Evolutionary conservation across 2,329 filamentous ascomycete genomes (phyloP), one percentile per base, ranked within the genome.

Genomic region (Gremmenia infestans): DNA sequence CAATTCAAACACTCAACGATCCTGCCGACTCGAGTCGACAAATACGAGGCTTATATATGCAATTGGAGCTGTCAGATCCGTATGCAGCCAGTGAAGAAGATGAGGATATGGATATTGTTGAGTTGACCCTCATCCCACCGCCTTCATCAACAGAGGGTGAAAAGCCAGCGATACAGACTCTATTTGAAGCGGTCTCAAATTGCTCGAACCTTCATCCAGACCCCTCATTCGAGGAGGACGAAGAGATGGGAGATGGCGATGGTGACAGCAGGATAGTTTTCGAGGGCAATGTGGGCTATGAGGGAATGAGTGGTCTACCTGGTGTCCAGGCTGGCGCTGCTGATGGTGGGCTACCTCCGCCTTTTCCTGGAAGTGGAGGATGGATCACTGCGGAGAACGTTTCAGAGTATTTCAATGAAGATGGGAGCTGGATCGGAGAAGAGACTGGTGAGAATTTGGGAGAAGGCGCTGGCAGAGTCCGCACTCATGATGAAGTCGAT

Each of bases 341-440:
- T 5, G 72, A 75, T 54, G 80, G 80, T 0, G 79, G 77, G 2
- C 67, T 87, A 23, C 84, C 84, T n/a, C 83, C 83, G 1, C 81
- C 85, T 0, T 81, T 88, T 71, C 87, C 88, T 0, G 88, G 88
- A 1, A 89, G 87, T 50, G 82, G 82, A 0, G 88, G 88, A 0
- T 93, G 89, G 89, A 91, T 97, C 68, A 97, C 93, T 15, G 88
- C 89, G 8, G 93, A 96, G 55, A 97, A 97, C 66, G 86, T 96
- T 70, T 78, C 87, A 61, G 82, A 96, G 63, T 96, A 85, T 68
- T 89, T 94, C 71, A 89, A 94, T 65, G 85, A 81, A 59, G 81
- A 91, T 8, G 90, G 90, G 2, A 91, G 93, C 68, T 93, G 87
- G 81, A 87, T 88, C 60, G 81, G 76, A 6, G 61, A 51, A 7